Evolutionary conservation across 1,139 yeast species (phyloP).

Genomic region (Suhomyces atakaporum): DNA sequence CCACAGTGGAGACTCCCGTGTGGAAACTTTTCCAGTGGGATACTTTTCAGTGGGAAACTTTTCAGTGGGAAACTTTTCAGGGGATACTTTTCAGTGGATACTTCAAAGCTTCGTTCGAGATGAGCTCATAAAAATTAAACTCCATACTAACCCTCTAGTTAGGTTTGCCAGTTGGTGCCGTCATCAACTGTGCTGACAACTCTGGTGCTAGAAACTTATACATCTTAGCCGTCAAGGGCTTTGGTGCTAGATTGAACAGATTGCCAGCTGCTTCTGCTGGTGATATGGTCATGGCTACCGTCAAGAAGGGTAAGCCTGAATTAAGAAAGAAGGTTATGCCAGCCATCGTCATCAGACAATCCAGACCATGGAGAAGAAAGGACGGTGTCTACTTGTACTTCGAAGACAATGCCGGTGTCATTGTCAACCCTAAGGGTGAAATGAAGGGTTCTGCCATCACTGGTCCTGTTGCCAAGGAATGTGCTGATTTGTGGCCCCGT

Average conservation of each 20-base stretch:
- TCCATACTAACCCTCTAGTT: slow-evolving; percentile 46
- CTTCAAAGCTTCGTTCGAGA: too few relatives aligned
- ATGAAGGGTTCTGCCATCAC: slow-evolving; percentile 99
- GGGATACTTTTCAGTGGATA: too few relatives aligned
- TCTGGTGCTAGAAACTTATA: slow-evolving; percentile 99
- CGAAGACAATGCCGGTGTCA: slow-evolving; percentile 99
- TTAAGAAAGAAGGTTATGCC: slow-evolving; percentile 99
- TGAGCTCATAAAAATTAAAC: neutral
- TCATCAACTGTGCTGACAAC: slow-evolving; percentile 99
- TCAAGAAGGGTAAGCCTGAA: slow-evolving; percentile 99
- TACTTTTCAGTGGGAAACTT: too few relatives aligned
- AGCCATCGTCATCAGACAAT: slow-evolving; percentile 98
- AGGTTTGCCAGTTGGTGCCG: slow-evolving; percentile 99
- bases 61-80: too few relatives aligned
- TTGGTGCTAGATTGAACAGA: slow-evolving; percentile 99
- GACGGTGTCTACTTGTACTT: slow-evolving; percentile 99
- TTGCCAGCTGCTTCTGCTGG: slow-evolving; percentile 99
- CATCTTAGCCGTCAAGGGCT: slow-evolving; percentile 98
- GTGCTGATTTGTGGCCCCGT: slow-evolving; percentile 99
- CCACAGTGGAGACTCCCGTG: too few relatives aligned
- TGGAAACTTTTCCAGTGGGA: too few relatives aligned
- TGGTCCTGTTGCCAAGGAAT: slow-evolving; percentile 99
- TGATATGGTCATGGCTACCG: slow-evolving; percentile 99
- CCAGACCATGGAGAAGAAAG: slow-evolving; percentile 99
- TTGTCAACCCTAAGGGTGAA: slow-evolving; percentile 99